Evolutionary conservation across 139 green algal genomes (phyloP), one percentile per base, ranked within the genome.

Genomic region (Astrephomene gubernaculifera): DNA sequence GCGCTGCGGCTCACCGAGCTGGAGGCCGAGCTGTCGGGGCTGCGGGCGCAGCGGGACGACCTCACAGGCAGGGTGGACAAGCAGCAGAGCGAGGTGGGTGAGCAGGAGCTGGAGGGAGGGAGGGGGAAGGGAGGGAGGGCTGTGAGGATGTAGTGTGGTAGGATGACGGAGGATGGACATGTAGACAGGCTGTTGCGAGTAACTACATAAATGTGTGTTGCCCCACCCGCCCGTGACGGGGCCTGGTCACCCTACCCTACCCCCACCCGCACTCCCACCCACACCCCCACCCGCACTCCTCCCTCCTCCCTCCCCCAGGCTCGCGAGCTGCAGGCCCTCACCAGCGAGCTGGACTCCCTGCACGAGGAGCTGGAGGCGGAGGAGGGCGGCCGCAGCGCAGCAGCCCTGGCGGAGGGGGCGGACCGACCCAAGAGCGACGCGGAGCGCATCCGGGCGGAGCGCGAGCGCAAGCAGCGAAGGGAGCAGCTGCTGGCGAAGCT

Each of bases 1-100:
- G 83, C 85, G 22, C 79, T 83, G 71, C 88, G 94, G 24, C 93
- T 97, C 49, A 49, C 84, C 35, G 78, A 82, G 22, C 88, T 99
- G 43, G 94, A 98, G 35, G 45, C 38, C n/a, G 93, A 98, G 89
- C 93, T 99, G 73, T 73, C 79, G 21, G 17, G 27, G 1, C 91
- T 99, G n/a, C 93, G 93, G 68, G 64, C 33, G 45, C 63, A 92
- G 88, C 94, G 96, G 87, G 63, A 71, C 52, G 90, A 93, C 53
- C 88, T 98, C 79, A 89, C 73, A 4, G 78, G 86, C 35, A 67
- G 89, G 78, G 96, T 95, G 92, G 92, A 96, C 73, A 53, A 36
- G 17, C 92, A 97, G 88, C 90, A 92, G 73, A 79, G 93, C 52
- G 95, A 98, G 89, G 85, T 94, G 71, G 75, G 87, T 21, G 35